phyloP scores from a whole-genome alignment of 164 flowering plant species.

The Nymphaea thermarum region DNA sequence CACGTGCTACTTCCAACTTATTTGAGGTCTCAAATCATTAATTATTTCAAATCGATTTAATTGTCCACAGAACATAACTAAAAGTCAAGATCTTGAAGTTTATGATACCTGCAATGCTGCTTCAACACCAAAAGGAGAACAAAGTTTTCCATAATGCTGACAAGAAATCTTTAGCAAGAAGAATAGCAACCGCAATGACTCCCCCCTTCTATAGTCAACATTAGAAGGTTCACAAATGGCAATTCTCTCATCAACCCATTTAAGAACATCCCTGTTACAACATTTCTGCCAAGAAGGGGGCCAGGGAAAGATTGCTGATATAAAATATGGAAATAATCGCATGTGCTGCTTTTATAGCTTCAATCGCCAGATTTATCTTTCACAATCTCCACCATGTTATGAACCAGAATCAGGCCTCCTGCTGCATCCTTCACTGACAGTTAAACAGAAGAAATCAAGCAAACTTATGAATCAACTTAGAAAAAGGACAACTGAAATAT shows the following conservation, averaged over 20 bases:
- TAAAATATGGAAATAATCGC: constrained; percentile 49
- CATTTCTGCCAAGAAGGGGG: constrained; percentile 86
- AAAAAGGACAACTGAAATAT: background rate
- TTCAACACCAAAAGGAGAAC: constrained; percentile 87
- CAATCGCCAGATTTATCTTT: constrained; percentile 22
- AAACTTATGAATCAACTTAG: background rate
- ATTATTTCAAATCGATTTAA: too few relatives aligned
- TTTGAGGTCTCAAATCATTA: too few relatives aligned
- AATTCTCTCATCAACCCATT: constrained; percentile 94
- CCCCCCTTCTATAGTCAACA: constrained; percentile 40
- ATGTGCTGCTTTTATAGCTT: constrained; percentile 17
- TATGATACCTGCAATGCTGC: constrained; percentile 50
- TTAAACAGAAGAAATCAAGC: background rate
- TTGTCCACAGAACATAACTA: too few relatives aligned
- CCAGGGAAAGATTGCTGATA: constrained; percentile 83
- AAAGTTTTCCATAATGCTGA: constrained; percentile 92
- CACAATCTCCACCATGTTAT: constrained; percentile 65
- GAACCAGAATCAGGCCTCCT: constrained; percentile 49
- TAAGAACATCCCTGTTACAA: constrained; percentile 69
- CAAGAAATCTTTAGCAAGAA: constrained; percentile 80
- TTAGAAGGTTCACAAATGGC: constrained; percentile 38
- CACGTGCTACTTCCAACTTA: too few relatives aligned
- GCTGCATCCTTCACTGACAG: constrained; percentile 35
- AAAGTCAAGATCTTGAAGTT: too few relatives aligned
- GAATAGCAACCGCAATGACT: constrained; percentile 58